Conservation (phyloP, 805 yeast genomes). For the Grigorovia jiainica region DNA sequence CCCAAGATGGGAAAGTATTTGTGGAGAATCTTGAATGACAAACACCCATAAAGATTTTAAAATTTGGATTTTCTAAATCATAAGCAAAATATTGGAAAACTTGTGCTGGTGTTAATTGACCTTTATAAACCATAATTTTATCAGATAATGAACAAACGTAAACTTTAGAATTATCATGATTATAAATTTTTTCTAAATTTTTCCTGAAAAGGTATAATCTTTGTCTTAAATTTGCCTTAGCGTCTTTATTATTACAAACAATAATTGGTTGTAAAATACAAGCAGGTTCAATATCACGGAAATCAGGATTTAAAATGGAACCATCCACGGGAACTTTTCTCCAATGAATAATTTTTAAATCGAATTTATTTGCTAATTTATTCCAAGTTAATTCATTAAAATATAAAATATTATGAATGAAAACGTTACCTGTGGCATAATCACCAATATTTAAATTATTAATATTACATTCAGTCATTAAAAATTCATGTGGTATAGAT, state of each 20-base stretch:
- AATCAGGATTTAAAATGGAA: slow-evolving; percentile 90
- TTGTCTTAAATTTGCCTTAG: slow-evolving; percentile 10
- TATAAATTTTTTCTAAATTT: slow-evolving; percentile 1
- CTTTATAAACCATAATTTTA: slow-evolving; percentile 90
- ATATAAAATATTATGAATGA: slow-evolving; percentile 39
- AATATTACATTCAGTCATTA: slow-evolving; percentile 73
- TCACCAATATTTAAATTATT: slow-evolving; percentile 57
- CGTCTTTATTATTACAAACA: slow-evolving; percentile 36
- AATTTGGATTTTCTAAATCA: slow-evolving; percentile 83
- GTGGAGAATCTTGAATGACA: slow-evolving; percentile 97
- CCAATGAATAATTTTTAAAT: slow-evolving; percentile 85
- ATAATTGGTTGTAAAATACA: slow-evolving; percentile 83
- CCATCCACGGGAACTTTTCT: slow-evolving; percentile 91
- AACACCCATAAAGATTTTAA: slow-evolving; percentile 88
- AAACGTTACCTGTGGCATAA: slow-evolving; percentile 90
- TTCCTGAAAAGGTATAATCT: slow-evolving; percentile 9
- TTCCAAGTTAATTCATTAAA: slow-evolving; percentile 22
- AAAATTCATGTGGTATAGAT: slow-evolving; percentile 82
- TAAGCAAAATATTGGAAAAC: slow-evolving; percentile 84
- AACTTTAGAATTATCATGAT: slow-evolving; percentile 52
- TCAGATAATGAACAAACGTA: slow-evolving; percentile 84
- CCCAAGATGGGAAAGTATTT: slow-evolving; percentile 99
- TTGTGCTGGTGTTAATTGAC: slow-evolving; percentile 94
- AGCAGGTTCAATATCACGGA: slow-evolving; percentile 84
- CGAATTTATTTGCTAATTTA: slow-evolving; percentile 63